Evolutionary conservation across 345 rosid species (phyloP), one percentile per base, ranked within the genome.

Genomic region (Balakata baccata): DNA sequence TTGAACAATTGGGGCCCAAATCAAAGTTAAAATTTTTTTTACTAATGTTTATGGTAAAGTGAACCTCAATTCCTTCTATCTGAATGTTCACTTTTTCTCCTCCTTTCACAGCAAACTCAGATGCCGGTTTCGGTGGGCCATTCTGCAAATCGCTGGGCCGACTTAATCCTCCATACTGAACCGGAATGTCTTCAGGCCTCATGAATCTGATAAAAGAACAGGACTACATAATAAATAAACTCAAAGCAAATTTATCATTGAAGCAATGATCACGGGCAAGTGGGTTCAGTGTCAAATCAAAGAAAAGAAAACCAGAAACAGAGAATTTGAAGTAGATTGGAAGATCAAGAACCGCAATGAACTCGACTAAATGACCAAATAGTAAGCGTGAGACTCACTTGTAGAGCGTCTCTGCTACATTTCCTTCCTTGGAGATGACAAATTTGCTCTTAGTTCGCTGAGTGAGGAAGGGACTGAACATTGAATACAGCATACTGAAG

Each of bases 371-470:
- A 29, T 34, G 7, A 5, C 17, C 9, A 5, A 4, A 49, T 34
- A 22, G 7, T 14, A 38, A 41, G 4, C 12, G 6, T n/a, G 7
- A 22, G 11, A 73, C 81, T 59, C 63, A 93, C 99, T 91, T 96
- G 94, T 91, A 96, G 63, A 96, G 99, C 12, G 98, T 91, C 77
- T 91, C 97, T 0, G 99, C 96, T 14, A 86, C 92, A 74, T 84
- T 81, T 72, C 97, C 98, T 88, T 96, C 93, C 83, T 84, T 93
- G 0, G 96, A 90, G 77, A 96, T 87, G 11, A 96, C 92, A 77
- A 93, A 93, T 83, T 96, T 96, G 90, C 92, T 93, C 91, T 91
- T 96, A 23, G 99, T 96, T 70, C 99, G 80, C 66, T 92, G 99
- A 52, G 99, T 95, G 66, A 95, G 58, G 82, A 95, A 91, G 0